Evolutionary conservation across 495 filamentous ascomycete genomes (phyloP).

Genomic region (Daldinia caldariorum): DNA sequence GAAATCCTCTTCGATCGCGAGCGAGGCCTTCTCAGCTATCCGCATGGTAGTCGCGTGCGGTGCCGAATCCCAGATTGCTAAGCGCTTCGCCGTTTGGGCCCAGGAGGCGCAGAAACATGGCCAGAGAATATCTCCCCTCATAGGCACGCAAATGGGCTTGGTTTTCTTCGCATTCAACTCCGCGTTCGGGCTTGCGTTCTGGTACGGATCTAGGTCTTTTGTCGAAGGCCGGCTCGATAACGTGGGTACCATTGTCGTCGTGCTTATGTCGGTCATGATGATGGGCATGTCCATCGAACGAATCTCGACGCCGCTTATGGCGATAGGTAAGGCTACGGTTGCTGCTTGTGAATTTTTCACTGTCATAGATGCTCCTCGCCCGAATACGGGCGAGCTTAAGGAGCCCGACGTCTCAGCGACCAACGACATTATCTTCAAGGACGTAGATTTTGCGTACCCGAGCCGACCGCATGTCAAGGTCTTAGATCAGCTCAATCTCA

Average conservation of each 20-base stretch:
- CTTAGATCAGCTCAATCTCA: conserved; percentile 63
- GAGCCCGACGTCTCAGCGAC: conserved; percentile 57
- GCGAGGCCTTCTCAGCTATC: conserved; percentile 64
- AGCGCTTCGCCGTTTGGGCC: conserved; percentile 66
- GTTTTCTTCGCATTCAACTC: conserved; percentile 58
- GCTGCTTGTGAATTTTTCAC: conserved; percentile 66
- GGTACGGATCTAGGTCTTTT: conserved; percentile 60
- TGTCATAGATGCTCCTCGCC: conserved; percentile 65
- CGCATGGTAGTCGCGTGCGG: conserved; percentile 72
- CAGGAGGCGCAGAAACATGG: conserved; percentile 64
- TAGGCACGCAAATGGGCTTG: conserved; percentile 49
- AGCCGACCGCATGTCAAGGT: conserved; percentile 72
- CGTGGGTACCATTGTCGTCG: conserved; percentile 61
- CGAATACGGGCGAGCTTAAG: conserved; percentile 54
- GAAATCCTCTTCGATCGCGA: conserved; percentile 67
- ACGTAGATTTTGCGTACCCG: conserved; percentile 75
- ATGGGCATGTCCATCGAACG: conserved; percentile 58
- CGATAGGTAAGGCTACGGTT: conserved; percentile 62
- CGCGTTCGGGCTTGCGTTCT: conserved; percentile 60
- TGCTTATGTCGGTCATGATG: conserved; percentile 66
- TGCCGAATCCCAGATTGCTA: conserved; percentile 63
- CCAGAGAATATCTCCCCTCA: conserved; percentile 57
- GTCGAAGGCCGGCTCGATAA: conserved; percentile 52
- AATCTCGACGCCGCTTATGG: conserved; percentile 62
- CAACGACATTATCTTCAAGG: conserved; percentile 67